A percentile compares a stretch with the other conserved stretches of the same genome.
Evolutionary conservation across 768 basidiomycete species (phyloP).

Genomic region (Boletus rufocinnamomeus): DNA sequence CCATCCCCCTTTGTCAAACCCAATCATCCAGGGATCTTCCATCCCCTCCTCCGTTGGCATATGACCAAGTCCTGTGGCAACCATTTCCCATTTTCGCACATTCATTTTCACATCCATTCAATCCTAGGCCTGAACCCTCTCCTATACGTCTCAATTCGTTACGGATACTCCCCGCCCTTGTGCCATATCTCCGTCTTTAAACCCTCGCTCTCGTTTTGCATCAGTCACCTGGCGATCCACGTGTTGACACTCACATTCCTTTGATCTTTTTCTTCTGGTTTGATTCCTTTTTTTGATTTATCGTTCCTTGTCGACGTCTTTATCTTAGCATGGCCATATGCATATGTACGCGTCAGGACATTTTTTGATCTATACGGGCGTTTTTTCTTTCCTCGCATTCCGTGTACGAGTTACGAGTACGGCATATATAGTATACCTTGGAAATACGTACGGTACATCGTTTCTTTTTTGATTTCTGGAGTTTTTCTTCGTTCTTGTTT

Average conservation of each 20-base stretch:
- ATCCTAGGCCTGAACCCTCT: background rate
- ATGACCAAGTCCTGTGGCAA: background rate
- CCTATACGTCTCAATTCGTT: background rate
- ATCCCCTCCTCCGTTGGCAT: background rate
- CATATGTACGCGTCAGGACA: background rate
- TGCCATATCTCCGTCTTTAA: background rate
- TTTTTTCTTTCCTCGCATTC: background rate
- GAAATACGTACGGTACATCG: background rate
- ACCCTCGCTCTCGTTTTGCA: constrained; percentile 1
- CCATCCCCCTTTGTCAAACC: background rate
- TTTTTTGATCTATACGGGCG: background rate
- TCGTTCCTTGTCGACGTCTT: background rate
- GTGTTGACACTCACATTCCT: background rate
- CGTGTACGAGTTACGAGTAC: constrained; percentile 14
- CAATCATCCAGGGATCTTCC: background rate
- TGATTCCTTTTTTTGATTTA: background rate
- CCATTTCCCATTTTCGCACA: background rate
- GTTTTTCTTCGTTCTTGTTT: too few species aligned
- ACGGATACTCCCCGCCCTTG: constrained; percentile 7
- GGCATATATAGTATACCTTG: background rate
- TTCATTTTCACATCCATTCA: constrained; percentile 1
- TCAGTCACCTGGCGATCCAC: background rate
- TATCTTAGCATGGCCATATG: background rate
- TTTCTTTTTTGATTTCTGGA: too few species aligned
- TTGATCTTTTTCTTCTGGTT: background rate